Conservation (phyloP, 106 monocot species). For the Gastrodia elata region DNA sequence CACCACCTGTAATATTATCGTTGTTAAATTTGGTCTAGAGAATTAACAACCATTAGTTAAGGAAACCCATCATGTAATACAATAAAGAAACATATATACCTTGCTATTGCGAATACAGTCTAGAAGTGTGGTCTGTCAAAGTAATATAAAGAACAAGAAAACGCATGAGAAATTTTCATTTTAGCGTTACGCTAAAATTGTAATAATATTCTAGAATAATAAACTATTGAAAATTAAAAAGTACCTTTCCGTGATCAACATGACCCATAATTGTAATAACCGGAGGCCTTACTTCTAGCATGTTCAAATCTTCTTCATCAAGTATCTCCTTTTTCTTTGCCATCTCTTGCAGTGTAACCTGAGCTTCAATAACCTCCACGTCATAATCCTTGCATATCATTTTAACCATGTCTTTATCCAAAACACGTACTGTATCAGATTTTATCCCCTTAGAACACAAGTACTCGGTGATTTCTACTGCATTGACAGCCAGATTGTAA, state of each 20-base stretch:
- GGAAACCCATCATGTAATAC: not conserved
- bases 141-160: conserved; percentile 4
- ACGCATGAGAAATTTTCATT: not conserved
- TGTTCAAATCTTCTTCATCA: conserved; percentile 72
- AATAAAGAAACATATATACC: conserved; percentile 29
- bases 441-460: conserved; percentile 66
- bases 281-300: conserved; percentile 72
- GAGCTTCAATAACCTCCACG: conserved; percentile 80
- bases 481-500: conserved; percentile 57
- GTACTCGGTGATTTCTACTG: conserved; percentile 57
- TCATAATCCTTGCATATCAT: conserved; percentile 95
- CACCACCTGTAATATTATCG: conserved; percentile 47
- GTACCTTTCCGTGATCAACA: conserved; percentile 98
- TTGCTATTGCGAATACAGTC: conserved; percentile 96
- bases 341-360: conserved; percentile 70
- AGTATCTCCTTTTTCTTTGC: conserved; percentile 89
- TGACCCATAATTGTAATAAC: conserved; percentile 99
- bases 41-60: conserved; percentile 1
- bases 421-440: conserved; percentile 41
- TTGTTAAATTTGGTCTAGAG: conserved; percentile 6
- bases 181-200: not conserved
- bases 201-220: not conserved
- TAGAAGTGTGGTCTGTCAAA: conserved; percentile 85
- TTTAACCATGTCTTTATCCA: conserved; percentile 89
- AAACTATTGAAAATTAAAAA: not conserved